A percentile compares a stretch with the other conserved stretches of the same genome.
phyloP scores from a whole-genome alignment of 2,329 filamentous ascomycete genomes.

The Lachnellula hyalina region DNA sequence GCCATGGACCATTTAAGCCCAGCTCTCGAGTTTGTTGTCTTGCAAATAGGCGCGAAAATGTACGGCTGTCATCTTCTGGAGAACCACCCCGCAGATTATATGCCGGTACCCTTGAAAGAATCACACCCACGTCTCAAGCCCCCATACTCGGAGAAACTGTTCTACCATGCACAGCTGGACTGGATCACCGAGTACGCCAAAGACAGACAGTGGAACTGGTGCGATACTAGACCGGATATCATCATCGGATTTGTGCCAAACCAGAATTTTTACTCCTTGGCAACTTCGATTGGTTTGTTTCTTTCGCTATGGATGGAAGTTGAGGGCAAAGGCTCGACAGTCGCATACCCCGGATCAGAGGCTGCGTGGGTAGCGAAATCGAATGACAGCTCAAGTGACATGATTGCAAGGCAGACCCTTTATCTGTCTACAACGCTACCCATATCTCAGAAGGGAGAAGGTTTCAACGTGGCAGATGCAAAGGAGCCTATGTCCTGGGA shows the following conservation, averaged over 20 bases:
- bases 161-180: conserved; percentile 39
- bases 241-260: conserved; percentile 39
- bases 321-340: conserved; percentile 35
- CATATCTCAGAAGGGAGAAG: conserved; percentile 33
- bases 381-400: conserved; percentile 37
- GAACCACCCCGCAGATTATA: conserved; percentile 34
- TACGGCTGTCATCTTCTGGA: conserved; percentile 39
- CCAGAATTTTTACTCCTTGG: conserved; percentile 36
- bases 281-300: conserved; percentile 35
- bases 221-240: conserved; percentile 37
- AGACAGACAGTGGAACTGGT: conserved; percentile 37
- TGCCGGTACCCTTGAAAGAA: conserved; percentile 32
- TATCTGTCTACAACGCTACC: conserved; percentile 38
- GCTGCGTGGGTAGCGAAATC: conserved; percentile 35
- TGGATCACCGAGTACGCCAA: conserved; percentile 33
- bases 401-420: conserved; percentile 38
- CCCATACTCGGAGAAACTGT: conserved; percentile 33
- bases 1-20: conserved; percentile 32
- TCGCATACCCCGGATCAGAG: conserved; percentile 35
- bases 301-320: conserved; percentile 34
- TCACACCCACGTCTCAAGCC: conserved; percentile 31
- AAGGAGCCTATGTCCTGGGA: conserved; percentile 35
- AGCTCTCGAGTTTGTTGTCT: conserved; percentile 34
- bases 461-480: conserved; percentile 39
- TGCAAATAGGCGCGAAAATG: conserved; percentile 34